Base-by-base conservation (phyloP, 1,284 basidiomycete species). In the Inonotus obliquus region DNA sequence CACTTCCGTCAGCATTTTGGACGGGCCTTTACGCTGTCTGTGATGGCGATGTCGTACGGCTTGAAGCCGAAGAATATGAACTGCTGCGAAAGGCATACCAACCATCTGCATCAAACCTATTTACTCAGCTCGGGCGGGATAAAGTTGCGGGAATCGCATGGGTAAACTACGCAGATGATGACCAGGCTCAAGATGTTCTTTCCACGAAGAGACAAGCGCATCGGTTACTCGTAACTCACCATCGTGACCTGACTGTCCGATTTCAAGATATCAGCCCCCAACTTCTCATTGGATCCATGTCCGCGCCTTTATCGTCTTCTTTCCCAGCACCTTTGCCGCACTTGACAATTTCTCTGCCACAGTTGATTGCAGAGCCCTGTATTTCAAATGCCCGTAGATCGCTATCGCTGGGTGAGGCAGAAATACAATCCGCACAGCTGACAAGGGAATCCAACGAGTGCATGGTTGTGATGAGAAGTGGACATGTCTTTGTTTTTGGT, bases 191-290 rank as follows among this genome's bases (percentile, higher is more conserved):
- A 14, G 55, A 52, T 14, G 21, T 62, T 9, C n/a, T 47, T n/a
- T 62, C 38, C 32, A 62, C 61, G 17, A 62, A 51, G 35, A 54
- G 49, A 21, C 87, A 92, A 69, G 80, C 81, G 10, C 83, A 82
- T 67, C 83, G 90, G 19, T 73, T 94, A 21, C 72, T 92, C n/a
- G 73, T 88, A 1, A 88, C 88, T 0, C 78, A 77, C 58, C 85
- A 91, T 67, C 74, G 76, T 1, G 85, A 93, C 68, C 74, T 84
- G n/a, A 82, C 80, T 0, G 73, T 94, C 23, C 81, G 79, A 56
- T 87, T 91, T 68, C 80, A 81, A 63, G 89, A 92, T 69, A 73
- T 86, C 45, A 91, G 87, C 58, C 77, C 85, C 0, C 88, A 90
- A 61, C 75, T 91, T 2, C 77, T 91, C 13, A 69, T 85, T 35